Evolutionary conservation across 1,284 basidiomycete species (phyloP).

Genomic region (Laetiporus sulphureus): DNA sequence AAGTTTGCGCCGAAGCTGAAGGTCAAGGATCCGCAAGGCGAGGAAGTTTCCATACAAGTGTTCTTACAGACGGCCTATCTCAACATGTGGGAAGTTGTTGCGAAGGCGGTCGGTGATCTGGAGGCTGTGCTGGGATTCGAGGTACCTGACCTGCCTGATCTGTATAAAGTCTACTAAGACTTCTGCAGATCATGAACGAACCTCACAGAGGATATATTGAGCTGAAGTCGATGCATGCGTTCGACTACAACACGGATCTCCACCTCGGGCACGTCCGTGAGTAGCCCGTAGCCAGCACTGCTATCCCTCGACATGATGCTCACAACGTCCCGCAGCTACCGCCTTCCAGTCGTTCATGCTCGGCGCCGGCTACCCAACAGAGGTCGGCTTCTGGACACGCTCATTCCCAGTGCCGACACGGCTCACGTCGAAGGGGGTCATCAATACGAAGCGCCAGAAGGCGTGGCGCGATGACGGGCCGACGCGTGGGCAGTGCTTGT

Average conservation of each 20-base stretch:
- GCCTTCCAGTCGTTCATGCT: conserved; percentile 83
- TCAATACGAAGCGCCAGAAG: conserved; percentile 52
- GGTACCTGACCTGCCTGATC: too few species aligned
- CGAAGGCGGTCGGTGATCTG: conserved; percentile 62
- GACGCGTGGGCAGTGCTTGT: conserved; percentile 68
- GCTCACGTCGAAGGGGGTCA: conserved; percentile 44
- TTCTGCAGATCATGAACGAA: conserved; percentile 83
- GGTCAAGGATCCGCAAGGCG: conserved; percentile 42
- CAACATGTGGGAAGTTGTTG: conserved; percentile 70
- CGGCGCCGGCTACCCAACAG: conserved; percentile 71
- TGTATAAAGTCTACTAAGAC: too few species aligned
- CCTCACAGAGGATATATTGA: conserved; percentile 92
- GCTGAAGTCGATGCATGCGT: conserved; percentile 75
- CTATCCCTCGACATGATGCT: neutral
- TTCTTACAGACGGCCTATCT: conserved; percentile 85
- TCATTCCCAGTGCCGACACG: conserved; percentile 83
- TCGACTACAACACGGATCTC: conserved; percentile 93
- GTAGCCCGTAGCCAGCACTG: too few species aligned
- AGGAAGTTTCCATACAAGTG: conserved; percentile 63
- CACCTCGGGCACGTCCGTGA: conserved; percentile 80
- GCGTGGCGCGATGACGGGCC: conserved; percentile 72
- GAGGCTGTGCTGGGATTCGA: conserved; percentile 88
- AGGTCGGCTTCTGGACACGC: conserved; percentile 69
- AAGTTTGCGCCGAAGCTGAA: conserved; percentile 74
- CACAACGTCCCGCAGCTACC: conserved; percentile 26